Percentiles rank a stretch among this genome's conserved stretches.
Evolutionary conservation across 2,329 filamentous ascomycete species (phyloP).

Genomic region (Calonectria montana): DNA sequence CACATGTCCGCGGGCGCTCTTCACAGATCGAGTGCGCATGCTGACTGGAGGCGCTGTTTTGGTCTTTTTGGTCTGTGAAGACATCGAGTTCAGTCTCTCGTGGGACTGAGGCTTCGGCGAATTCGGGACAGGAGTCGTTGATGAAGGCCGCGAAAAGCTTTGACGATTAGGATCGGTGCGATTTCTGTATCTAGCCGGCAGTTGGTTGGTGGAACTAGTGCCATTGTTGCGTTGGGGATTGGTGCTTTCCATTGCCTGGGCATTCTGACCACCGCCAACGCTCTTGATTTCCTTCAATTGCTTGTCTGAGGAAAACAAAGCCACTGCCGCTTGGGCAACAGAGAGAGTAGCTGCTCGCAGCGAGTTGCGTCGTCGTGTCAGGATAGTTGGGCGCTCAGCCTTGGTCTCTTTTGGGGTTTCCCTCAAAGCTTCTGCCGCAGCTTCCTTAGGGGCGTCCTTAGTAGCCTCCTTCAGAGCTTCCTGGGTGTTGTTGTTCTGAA

Average conservation of each 20-base stretch:
- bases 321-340: slow-evolving; percentile 31
- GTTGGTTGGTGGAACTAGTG: neutral
- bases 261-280: neutral
- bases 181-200: neutral
- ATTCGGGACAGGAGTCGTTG: slow-evolving; percentile 41
- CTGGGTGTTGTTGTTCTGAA: slow-evolving; percentile 6
- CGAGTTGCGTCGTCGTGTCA: slow-evolving; percentile 32
- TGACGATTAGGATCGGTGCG: neutral
- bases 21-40: slow-evolving; percentile 54
- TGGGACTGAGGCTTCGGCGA: slow-evolving; percentile 33
- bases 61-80: slow-evolving; percentile 40
- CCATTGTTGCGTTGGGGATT: neutral
- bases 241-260: neutral
- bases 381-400: neutral
- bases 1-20: slow-evolving; percentile 30
- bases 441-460: neutral
- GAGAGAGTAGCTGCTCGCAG: slow-evolving; percentile 18
- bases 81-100: slow-evolving; percentile 20
- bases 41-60: slow-evolving; percentile 56
- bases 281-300: neutral
- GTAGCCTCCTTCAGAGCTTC: neutral
- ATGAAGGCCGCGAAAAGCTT: slow-evolving; percentile 23
- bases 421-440: neutral
- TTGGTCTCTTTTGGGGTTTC: neutral
- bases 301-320: slow-evolving; percentile 28